phyloP scores from a whole-genome alignment of 2,329 filamentous ascomycete species.

The Talaromyces albobiverticillius region DNA sequence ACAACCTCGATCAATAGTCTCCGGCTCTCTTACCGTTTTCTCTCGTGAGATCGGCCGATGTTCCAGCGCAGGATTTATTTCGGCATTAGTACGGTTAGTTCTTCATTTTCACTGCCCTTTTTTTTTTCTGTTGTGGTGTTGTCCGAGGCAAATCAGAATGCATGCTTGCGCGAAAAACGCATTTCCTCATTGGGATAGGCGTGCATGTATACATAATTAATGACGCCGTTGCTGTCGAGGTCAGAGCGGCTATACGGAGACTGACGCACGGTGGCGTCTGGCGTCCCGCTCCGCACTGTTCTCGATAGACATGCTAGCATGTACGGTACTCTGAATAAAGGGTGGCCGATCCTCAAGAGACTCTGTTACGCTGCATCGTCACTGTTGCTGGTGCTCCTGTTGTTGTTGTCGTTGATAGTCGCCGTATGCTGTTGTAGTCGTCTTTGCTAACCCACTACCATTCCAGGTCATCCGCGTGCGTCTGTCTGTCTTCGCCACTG shows the following conservation, averaged over 20 bases:
- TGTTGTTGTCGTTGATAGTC: not conserved
- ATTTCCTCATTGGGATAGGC: slow-evolving; percentile 6
- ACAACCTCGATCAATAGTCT: too few species aligned
- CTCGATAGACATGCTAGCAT: too few species aligned
- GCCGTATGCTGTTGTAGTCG: not conserved
- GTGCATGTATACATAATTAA: too few species aligned
- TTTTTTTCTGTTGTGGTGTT: not conserved
- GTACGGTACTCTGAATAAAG: too few species aligned
- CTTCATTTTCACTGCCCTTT: not conserved
- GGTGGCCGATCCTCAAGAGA: too few species aligned
- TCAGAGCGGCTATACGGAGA: not conserved
- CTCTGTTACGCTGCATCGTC: too few species aligned
- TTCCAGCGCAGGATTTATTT: too few species aligned
- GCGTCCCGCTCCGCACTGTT: not conserved
- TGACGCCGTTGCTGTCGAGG: not conserved
- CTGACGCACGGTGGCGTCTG: not conserved
- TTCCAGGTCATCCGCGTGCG: slow-evolving; percentile 1
- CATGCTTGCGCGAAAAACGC: not conserved
- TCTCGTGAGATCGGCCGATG: too few species aligned
- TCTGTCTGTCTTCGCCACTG: not conserved
- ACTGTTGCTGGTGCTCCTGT: not conserved
- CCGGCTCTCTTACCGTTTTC: too few species aligned
- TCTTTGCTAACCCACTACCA: too few species aligned
- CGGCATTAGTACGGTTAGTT: not conserved
- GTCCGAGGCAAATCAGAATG: not conserved